phyloP scores from a whole-genome alignment of 73 alveolate species.

The Diophrys appendiculata region DNA sequence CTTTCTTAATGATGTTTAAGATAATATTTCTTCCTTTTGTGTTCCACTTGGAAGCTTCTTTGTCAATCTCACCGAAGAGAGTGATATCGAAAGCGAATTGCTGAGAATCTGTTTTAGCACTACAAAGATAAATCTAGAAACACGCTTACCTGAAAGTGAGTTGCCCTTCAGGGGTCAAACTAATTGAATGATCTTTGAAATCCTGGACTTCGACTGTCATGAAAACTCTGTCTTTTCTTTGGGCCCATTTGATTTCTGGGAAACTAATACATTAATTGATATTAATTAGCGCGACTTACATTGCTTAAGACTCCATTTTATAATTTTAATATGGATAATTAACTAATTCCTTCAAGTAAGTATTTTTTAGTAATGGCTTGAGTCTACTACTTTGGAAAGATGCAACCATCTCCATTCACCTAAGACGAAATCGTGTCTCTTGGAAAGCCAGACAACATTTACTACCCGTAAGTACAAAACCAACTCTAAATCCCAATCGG shows the following conservation, averaged over 20 bases:
- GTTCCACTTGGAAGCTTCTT: conserved; percentile 66
- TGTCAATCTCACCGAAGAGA: conserved; percentile 52
- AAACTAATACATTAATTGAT: conserved; percentile 26
- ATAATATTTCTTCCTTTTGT: conserved; percentile 60
- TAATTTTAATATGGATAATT: no score
- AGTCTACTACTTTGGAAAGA: no score
- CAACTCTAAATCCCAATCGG: no score
- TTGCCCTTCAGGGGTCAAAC: conserved; percentile 66
- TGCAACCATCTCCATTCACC: no score
- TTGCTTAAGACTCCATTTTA: no score
- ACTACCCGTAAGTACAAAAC: no score
- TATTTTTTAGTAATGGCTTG: no score
- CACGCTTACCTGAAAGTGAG: conserved; percentile 20
- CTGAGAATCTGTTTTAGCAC: not conserved
- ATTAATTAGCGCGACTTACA: no score
- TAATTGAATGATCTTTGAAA: conserved; percentile 73
- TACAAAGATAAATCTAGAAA: no score
- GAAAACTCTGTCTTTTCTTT: conserved; percentile 83
- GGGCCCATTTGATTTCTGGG: conserved; percentile 93
- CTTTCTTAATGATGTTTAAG: conserved; percentile 47
- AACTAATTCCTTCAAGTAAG: no score
- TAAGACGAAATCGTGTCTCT: no score
- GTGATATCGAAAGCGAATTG: conserved; percentile 48
- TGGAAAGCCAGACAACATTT: no score
- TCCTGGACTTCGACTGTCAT: conserved; percentile 87